phyloP scores from a whole-genome alignment of 2,329 filamentous ascomycete species.

The Phaeophleospora eucalypticola region DNA sequence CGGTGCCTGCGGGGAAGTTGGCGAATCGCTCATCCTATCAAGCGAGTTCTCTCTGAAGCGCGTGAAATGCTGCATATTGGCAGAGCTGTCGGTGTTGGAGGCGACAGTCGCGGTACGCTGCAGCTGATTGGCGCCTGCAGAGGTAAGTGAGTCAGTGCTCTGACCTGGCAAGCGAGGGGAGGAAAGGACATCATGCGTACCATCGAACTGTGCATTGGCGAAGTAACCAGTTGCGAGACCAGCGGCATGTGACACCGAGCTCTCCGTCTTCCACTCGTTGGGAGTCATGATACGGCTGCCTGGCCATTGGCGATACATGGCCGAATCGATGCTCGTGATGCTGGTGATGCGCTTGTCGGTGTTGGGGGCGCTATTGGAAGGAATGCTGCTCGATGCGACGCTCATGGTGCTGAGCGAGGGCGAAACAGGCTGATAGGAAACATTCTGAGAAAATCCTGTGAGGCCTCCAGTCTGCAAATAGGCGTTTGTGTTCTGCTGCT shows the following conservation, averaged over 20 bases:
- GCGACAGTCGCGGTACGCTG: slow-evolving; percentile 15
- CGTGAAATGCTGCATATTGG: slow-evolving; percentile 7
- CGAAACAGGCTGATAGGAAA: slow-evolving; percentile 12
- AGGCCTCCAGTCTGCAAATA: background rate
- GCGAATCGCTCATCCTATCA: slow-evolving; percentile 24
- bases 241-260: slow-evolving; percentile 30
- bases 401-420: slow-evolving; percentile 17
- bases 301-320: slow-evolving; percentile 22
- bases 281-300: slow-evolving; percentile 30
- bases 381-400: slow-evolving; percentile 17
- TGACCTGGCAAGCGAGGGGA: slow-evolving; percentile 9
- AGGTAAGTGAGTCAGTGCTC: slow-evolving; percentile 9
- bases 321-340: slow-evolving; percentile 28
- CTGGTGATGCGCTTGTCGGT: slow-evolving; percentile 23
- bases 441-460: too few relatives aligned
- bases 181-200: slow-evolving; percentile 21
- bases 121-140: slow-evolving; percentile 8
- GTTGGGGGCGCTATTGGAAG: slow-evolving; percentile 14
- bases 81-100: background rate
- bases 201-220: slow-evolving; percentile 32
- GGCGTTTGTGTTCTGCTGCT: background rate
- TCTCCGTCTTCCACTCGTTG: slow-evolving; percentile 31
- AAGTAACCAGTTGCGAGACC: slow-evolving; percentile 32
- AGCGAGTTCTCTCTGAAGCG: slow-evolving; percentile 27
- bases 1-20: slow-evolving; percentile 17